Evolutionary conservation across 2,329 filamentous ascomycete species (phyloP).

Genomic region (Metarhizium guizhouense): DNA sequence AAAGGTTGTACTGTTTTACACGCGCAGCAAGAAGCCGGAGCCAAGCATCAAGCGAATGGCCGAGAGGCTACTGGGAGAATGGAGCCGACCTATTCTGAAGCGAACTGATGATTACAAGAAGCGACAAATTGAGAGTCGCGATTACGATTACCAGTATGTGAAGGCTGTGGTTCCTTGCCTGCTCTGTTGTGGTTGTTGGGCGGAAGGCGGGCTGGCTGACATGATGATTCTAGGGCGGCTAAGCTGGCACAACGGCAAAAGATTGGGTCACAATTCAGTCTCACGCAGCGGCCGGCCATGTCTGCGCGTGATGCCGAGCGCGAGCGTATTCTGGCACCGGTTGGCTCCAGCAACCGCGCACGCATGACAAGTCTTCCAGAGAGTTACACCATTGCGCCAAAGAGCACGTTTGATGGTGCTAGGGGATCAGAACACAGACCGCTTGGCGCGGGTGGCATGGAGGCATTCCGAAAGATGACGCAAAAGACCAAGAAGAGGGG

Average conservation of each 20-base stretch:
- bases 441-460: constrained; percentile 53
- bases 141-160: constrained; percentile 52
- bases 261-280: constrained; percentile 38
- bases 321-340: constrained; percentile 49
- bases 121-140: constrained; percentile 55
- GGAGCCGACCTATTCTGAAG: constrained; percentile 90
- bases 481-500: constrained; percentile 50
- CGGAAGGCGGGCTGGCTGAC: background rate
- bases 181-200: background rate
- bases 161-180: background rate
- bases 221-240: constrained; percentile 32
- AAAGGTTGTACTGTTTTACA: constrained; percentile 95
- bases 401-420: constrained; percentile 50
- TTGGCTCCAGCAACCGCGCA: constrained; percentile 45
- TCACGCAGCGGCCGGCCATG: constrained; percentile 40
- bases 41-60: constrained; percentile 86
- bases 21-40: constrained; percentile 85
- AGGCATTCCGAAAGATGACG: constrained; percentile 58
- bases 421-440: constrained; percentile 46
- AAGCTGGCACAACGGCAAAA: constrained; percentile 42
- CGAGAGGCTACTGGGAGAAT: constrained; percentile 85
- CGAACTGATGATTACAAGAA: constrained; percentile 93
- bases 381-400: constrained; percentile 51
- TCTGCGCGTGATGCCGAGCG: constrained; percentile 42
- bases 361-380: constrained; percentile 44